Conservation (phyloP, 2,329 filamentous ascomycete genomes). For the Neonectria magnoliae region DNA sequence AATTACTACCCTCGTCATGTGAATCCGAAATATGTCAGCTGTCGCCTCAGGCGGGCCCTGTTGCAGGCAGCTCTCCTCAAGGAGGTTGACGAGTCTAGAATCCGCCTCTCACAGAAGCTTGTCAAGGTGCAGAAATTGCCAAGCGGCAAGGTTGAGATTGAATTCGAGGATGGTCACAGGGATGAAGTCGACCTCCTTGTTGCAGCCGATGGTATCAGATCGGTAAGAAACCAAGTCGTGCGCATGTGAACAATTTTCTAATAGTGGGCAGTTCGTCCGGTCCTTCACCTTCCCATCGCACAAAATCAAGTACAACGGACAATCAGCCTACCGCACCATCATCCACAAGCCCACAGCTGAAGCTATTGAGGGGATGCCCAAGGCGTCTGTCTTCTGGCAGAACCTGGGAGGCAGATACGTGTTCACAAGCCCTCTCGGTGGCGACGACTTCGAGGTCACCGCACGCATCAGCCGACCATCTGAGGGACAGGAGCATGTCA, state of each 20-base stretch:
- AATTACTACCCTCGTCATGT: slow-evolving; percentile 34
- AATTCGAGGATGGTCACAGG: slow-evolving; percentile 56
- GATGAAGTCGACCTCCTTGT: slow-evolving; percentile 58
- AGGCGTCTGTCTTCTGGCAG: slow-evolving; percentile 46
- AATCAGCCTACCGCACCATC: slow-evolving; percentile 47
- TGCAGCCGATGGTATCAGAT: slow-evolving; percentile 63
- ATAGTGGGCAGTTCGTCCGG: slow-evolving; percentile 49
- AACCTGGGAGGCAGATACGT: slow-evolving; percentile 44
- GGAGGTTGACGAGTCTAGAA: slow-evolving; percentile 53
- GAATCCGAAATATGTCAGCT: slow-evolving; percentile 40
- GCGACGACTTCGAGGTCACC: slow-evolving; percentile 49
- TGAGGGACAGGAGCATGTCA: slow-evolving; percentile 42
- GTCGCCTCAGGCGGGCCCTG: slow-evolving; percentile 47
- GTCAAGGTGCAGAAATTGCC: slow-evolving; percentile 49
- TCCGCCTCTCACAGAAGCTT: slow-evolving; percentile 58
- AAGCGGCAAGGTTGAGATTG: slow-evolving; percentile 49
- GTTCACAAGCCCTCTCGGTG: slow-evolving; percentile 47
- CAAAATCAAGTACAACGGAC: slow-evolving; percentile 55
- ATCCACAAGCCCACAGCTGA: slow-evolving; percentile 38
- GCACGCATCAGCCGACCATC: slow-evolving; percentile 27
- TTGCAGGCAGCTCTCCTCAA: slow-evolving; percentile 61
- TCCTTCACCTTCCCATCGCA: slow-evolving; percentile 54
- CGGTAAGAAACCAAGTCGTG: slow-evolving; percentile 43
- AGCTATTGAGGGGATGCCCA: slow-evolving; percentile 44
- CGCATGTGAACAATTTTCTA: not conserved